Conservation (phyloP, 768 basidiomycete genomes). For the Suillus discolor region DNA sequence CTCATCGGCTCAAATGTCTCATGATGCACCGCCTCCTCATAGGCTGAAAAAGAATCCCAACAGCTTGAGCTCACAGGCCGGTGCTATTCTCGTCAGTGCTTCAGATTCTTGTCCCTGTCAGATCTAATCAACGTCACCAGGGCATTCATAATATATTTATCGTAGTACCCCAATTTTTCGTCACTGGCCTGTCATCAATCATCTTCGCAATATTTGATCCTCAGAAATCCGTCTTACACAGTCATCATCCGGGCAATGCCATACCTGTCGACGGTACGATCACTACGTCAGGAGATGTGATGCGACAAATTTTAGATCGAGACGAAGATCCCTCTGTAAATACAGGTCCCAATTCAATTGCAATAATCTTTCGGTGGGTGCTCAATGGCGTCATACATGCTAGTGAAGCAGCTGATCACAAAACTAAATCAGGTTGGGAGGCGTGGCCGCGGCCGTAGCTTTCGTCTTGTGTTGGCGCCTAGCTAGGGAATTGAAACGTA, state of each 20-base stretch:
- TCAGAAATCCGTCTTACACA: constrained; percentile 44
- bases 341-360: constrained; percentile 64
- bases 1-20: constrained; percentile 14
- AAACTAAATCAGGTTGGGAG: constrained; percentile 49
- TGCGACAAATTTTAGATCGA: constrained; percentile 17
- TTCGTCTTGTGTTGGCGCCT: constrained; percentile 57
- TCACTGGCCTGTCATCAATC: constrained; percentile 82
- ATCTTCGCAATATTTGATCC: constrained; percentile 88
- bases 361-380: constrained; percentile 76
- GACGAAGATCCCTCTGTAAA: constrained; percentile 10
- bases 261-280: constrained; percentile 15
- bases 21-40: constrained; percentile 6
- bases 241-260: constrained; percentile 28
- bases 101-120: constrained; percentile 6
- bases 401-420: constrained; percentile 6
- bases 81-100: constrained; percentile 75
- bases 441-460: constrained; percentile 54
- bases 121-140: constrained; percentile 37
- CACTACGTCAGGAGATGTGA: constrained; percentile 9
- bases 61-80: constrained; percentile 78
- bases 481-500: constrained; percentile 52
- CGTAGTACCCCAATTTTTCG: constrained; percentile 92
- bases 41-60: constrained; percentile 12
- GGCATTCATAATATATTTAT: constrained; percentile 96
- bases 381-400: constrained; percentile 6